Evolutionary conservation across 2,329 filamentous ascomycete genomes (phyloP), one percentile per base, ranked within the genome.

Genomic region (Rhinocladiella similis): DNA sequence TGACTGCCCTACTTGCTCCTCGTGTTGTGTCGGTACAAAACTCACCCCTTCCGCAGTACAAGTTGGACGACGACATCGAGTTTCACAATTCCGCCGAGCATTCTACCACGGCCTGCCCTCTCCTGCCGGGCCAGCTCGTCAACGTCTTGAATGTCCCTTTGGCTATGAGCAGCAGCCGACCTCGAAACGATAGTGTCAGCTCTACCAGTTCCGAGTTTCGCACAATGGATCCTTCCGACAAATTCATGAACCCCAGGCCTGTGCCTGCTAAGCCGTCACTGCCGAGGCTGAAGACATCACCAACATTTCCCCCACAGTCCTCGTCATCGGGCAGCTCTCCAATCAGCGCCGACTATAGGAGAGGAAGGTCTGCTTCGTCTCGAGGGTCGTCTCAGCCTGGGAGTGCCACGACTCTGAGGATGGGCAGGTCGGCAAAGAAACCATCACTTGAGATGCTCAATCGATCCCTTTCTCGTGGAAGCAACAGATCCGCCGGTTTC

Each of bases 81-180:
- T 85, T 83, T 50, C 85, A 90, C 70, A 90, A 96, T 69, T 78
- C 86, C 25, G 75, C 83, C 1, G 79, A 88, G 65, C 87, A 89
- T 16, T 86, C 83, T 10, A 96, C 92, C 1, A 91, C 84, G 2
- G 75, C 83, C 42, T 97, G 93, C 68, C 91, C 93, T 35, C 85
- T 93, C 61, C 81, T 97, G 22, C 93, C 93, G 3, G 93, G 93
- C 13, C 93, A 97, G 72, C 82, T 83, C 1, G 84, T 97, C 69
- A 97, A 97, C 73, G 83, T 91, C 13, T 77, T 97, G 54, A 85
- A 89, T 53, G 84, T 97, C 10, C 93, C 93, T 13, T 77, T 84
- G 33, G 88, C 96, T 70, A 67, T 79, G 38, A 80, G 72, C 47
- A 72, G 69, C 13, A 61, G 59, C 61, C 79, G 84, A 57, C 74